A percentile compares a stretch with the other conserved stretches of the same genome.
These are phyloP conservation scores for Lactarius hatsudake DNA, from an alignment of 768 basidiomycete genomes.

Conservation along the genomic window DNA sequence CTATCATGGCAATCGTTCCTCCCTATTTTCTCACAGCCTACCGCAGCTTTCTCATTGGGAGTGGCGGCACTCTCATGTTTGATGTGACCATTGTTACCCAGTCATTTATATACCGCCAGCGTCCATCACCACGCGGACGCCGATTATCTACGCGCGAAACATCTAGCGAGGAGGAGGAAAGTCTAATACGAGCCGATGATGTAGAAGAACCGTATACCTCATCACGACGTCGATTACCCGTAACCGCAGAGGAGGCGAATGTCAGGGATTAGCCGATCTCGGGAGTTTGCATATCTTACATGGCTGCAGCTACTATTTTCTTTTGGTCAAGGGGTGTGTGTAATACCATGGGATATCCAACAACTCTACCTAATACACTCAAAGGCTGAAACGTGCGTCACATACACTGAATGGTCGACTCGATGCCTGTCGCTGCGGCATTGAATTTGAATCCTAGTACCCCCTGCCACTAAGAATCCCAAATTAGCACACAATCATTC, in stretches of 20 bases:
- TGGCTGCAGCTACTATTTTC: neutral
- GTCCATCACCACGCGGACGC: slow-evolving; percentile 33
- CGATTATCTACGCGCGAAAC: slow-evolving; percentile 27
- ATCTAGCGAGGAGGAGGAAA: slow-evolving; percentile 33
- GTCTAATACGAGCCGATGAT: slow-evolving; percentile 20
- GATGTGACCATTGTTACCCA: slow-evolving; percentile 91
- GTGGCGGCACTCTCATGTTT: slow-evolving; percentile 89
- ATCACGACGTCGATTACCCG: slow-evolving; percentile 24
- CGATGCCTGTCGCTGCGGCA: neutral
- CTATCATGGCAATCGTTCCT: neutral
- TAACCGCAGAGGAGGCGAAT: slow-evolving; percentile 17
- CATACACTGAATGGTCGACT: neutral
- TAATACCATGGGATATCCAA: neutral
- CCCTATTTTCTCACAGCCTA: neutral
- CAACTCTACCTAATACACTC: neutral
- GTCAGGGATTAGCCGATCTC: slow-evolving; percentile 9
- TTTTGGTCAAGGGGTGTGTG: neutral
- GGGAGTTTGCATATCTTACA: neutral
- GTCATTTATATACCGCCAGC: slow-evolving; percentile 69
- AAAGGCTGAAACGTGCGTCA: neutral
- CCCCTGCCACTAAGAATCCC: neutral
- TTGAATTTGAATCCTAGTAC: neutral
- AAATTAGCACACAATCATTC: neutral
- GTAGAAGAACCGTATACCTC: slow-evolving; percentile 24
- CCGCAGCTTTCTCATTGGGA: slow-evolving; percentile 85